Base-by-base conservation (phyloP, 768 basidiomycete genomes). In the Kwoniella europaea region DNA sequence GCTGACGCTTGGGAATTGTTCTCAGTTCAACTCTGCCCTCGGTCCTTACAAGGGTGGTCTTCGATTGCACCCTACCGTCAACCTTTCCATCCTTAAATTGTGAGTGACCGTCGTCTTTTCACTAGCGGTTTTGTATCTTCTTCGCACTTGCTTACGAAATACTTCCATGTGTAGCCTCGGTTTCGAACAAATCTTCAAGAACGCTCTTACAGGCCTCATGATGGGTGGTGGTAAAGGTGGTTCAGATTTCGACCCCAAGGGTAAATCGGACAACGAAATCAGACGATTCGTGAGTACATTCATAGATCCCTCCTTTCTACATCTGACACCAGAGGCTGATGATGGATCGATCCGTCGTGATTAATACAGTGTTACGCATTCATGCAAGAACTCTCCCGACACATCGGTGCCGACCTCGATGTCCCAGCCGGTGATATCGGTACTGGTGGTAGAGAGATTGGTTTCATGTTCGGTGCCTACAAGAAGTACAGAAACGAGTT, bases 211-310 rank as follows among this genome's bases (percentile, higher is more conserved):
- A 15, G 90, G 90, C 42, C 85, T 91, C 65, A 88, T 85, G 84
- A 91, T 91, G 90, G 91, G 91, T 75, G 90, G 90, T 74, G 90
- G 89, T 70, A 92, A 92, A 86, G 91, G 91, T 84, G 91, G 91
- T 50, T 87, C 87, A 65, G 91, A 92, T 86, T 92, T 92, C 77
- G 89, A 91, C 85, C 90, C 90, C 82, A 92, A 91, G 88, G 90
- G 90, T 80, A 91, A 90, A 85, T 88, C 88, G 20, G 90, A 91
- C 85, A 84, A 82, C 76, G 90, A 91, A 85, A 91, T 91, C 82
- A 86, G 90, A 72, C 86, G 88, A 63, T 91, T 91, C 87, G 84
- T 85, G 71, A 79, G 84, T 82, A 7, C 16, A 54, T 12, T 13
- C 52, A 29, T 24, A 20, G 1, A 9, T 53, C 12, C 50, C 35